A percentile compares a stretch with the other conserved stretches of the same genome.
Conservation (phyloP, 2,329 filamentous ascomycete species). For the Ilyonectria mors-panacis region DNA sequence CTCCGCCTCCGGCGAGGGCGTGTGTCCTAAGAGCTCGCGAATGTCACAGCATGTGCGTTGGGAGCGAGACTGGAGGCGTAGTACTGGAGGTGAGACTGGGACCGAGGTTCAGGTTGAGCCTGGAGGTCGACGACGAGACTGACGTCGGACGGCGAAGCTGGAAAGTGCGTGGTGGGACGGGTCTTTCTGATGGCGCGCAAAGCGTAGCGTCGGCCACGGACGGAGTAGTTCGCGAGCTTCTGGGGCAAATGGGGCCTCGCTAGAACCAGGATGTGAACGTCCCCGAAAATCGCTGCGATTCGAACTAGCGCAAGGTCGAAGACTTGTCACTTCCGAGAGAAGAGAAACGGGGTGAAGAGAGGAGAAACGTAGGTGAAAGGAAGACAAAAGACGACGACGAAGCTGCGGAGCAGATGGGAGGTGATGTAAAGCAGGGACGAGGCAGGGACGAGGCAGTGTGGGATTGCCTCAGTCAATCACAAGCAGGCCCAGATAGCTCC, state of each 20-base stretch:
- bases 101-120: background rate
- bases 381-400: constrained; percentile 10
- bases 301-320: background rate
- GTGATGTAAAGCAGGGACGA: constrained; percentile 26
- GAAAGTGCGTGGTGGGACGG: constrained; percentile 28
- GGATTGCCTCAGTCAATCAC: constrained; percentile 26
- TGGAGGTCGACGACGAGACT: constrained; percentile 1
- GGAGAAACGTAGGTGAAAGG: constrained; percentile 18
- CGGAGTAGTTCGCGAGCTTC: constrained; percentile 11
- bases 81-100: background rate
- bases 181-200: constrained; percentile 31
- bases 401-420: background rate
- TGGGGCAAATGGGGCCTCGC: constrained; percentile 2
- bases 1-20: constrained; percentile 23
- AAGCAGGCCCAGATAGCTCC: constrained; percentile 2
- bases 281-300: background rate
- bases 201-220: constrained; percentile 38
- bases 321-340: background rate
- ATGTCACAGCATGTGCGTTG: constrained; percentile 13
- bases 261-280: constrained; percentile 2
- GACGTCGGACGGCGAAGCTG: constrained; percentile 6
- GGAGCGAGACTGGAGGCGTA: background rate
- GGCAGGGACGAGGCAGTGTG: constrained; percentile 18
- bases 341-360: background rate
- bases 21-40: constrained; percentile 2